Evolutionary conservation across 2,329 filamentous ascomycete species (phyloP).

Genomic region (Capronia americana): DNA sequence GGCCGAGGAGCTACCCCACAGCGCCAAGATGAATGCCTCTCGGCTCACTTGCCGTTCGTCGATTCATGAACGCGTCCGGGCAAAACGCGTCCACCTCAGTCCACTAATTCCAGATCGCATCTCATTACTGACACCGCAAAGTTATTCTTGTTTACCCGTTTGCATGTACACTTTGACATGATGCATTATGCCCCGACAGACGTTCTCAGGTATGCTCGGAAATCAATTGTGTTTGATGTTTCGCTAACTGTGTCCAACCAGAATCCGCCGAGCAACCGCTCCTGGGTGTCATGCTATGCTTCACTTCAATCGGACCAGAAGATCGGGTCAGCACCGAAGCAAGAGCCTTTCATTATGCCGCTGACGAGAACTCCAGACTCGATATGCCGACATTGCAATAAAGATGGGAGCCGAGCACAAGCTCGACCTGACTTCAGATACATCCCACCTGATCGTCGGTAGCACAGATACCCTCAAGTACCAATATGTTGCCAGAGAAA

Average conservation of each 20-base stretch:
- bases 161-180: not conserved
- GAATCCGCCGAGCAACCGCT: slow-evolving; percentile 39
- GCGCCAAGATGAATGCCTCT: not conserved
- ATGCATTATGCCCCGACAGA: slow-evolving; percentile 14
- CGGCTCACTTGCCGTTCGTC: not conserved
- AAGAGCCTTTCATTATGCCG: slow-evolving; percentile 23
- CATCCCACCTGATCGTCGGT: slow-evolving; percentile 92
- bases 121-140: not conserved
- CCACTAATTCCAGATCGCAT: not conserved
- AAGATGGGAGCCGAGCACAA: slow-evolving; percentile 89
- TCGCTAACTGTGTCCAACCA: slow-evolving; percentile 14
- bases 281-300: slow-evolving; percentile 77
- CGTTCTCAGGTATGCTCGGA: not conserved
- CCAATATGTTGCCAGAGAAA: slow-evolving; percentile 87
- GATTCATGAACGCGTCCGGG: not conserved
- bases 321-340: slow-evolving; percentile 66
- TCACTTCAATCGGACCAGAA: slow-evolving; percentile 82
- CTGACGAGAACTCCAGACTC: slow-evolving; percentile 43
- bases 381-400: slow-evolving; percentile 58
- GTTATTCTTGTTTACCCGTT: not conserved
- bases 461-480: slow-evolving; percentile 92
- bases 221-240: not conserved
- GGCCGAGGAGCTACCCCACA: not conserved
- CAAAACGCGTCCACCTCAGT: not conserved
- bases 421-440: slow-evolving; percentile 91